Base-by-base conservation (phyloP, 2,329 filamentous ascomycete genomes). In the Teratosphaeriaceae sp. region DNA sequence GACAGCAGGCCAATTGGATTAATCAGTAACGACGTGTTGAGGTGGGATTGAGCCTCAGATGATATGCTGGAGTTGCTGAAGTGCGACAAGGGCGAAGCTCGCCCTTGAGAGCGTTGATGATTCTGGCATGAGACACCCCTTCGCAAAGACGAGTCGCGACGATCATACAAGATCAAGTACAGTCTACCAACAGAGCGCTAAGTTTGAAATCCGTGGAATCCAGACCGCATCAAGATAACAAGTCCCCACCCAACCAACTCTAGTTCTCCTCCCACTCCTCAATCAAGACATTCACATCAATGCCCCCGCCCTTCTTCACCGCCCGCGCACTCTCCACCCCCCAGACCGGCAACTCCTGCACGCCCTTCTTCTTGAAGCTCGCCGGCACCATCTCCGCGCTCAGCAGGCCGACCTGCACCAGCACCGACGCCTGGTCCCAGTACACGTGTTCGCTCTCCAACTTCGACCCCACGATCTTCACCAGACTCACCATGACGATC, bases 371-470 rank as follows among this genome's bases (percentile, higher is more conserved):
- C 60, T 64, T 69, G 27, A 68, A 64, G 8, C 65, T 59, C 29
- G 68, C 60, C 0, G 75, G 73, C 16, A 79, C 66, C 1, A 69
- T 51, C 44, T 76, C 74, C n/a, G 75, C 70, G 60, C 79, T 74
- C 38, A 80, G 45, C 45, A 80, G 52, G 0, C 78, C 78, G 0
- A 77, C 64, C 54, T 80, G 77, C 34, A 79, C 72, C 12, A 81
- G 57, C 6, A 80, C 76, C 37, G 68, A 74, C 8, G 78, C 77
- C 52, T 81, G 78, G 51, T 80, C 78, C 77, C 77, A 81, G 54
- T 80, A 80, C 3, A 79, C 61, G 40, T 78, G 69, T 55, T 81
- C 78, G 15, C 70, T 72, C 58, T 71, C 75, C 11, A 80, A 58
- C 49, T 71, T 74, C 0, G 71, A 73, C 0, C 66, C 75, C 12